These are phyloP conservation scores for Corymbia maculata DNA, from an alignment of 345 rosid species.

Conservation along the genomic window DNA sequence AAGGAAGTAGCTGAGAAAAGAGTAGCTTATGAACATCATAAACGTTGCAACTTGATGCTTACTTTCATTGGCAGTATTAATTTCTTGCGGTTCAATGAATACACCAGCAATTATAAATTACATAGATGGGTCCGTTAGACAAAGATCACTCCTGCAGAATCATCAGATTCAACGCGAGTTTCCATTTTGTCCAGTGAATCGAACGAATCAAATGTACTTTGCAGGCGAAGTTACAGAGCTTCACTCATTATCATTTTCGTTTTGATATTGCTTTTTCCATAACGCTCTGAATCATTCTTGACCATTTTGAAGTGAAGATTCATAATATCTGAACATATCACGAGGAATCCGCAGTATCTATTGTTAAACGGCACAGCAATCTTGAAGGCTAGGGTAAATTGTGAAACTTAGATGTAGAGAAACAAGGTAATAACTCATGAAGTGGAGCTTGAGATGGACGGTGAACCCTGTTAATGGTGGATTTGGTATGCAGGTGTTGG, in stretches of 20 bases:
- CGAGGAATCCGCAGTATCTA: neutral
- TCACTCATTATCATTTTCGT: neutral
- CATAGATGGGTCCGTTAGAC: too few species aligned
- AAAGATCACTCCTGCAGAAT: too few species aligned
- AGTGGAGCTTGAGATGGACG: neutral
- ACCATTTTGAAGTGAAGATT: neutral
- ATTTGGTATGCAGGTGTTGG: constrained; percentile 45
- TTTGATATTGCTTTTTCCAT: neutral
- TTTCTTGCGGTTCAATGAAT: neutral
- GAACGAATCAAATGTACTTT: too few species aligned
- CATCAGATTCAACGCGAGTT: too few species aligned
- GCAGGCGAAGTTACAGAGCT: neutral
- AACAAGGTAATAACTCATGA: neutral
- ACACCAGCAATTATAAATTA: too few species aligned
- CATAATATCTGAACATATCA: neutral
- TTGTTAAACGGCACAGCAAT: neutral
- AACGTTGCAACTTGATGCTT: neutral
- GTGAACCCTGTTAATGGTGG: neutral
- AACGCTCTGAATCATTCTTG: neutral
- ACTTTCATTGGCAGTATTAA: neutral
- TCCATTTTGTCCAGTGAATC: too few species aligned
- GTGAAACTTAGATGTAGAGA: neutral
- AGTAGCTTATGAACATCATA: neutral
- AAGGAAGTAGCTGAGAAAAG: neutral
- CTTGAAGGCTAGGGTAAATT: neutral